Conservation (phyloP, 1,284 basidiomycete species). For the Testicularia cyperi region DNA sequence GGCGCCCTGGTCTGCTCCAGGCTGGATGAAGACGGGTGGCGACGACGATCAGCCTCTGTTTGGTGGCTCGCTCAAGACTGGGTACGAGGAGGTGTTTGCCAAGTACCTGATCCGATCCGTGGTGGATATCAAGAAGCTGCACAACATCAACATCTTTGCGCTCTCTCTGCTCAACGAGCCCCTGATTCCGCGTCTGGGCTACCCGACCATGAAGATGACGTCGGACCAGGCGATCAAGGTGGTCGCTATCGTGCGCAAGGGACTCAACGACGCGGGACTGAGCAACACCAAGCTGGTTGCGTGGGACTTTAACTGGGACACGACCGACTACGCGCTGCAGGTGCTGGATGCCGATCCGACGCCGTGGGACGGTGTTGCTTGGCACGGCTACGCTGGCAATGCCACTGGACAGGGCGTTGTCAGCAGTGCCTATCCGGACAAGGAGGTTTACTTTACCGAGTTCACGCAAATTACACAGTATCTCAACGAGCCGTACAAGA, state of each 20-base stretch:
- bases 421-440: conserved; percentile 30
- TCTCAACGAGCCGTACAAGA: conserved; percentile 43
- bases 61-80: conserved; percentile 26
- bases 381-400: conserved; percentile 45
- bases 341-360: conserved; percentile 27
- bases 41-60: conserved; percentile 20
- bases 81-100: conserved; percentile 31
- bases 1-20: conserved; percentile 41
- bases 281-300: conserved; percentile 13
- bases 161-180: conserved; percentile 41
- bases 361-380: conserved; percentile 30
- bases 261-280: conserved; percentile 23
- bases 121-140: conserved; percentile 20
- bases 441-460: conserved; percentile 36
- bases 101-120: conserved; percentile 35
- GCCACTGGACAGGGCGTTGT: conserved; percentile 20
- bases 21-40: conserved; percentile 46
- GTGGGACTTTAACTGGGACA: conserved; percentile 45
- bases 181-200: conserved; percentile 10
- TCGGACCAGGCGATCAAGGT: conserved; percentile 15
- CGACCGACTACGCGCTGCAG: conserved; percentile 9
- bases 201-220: conserved; percentile 33
- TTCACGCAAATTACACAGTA: conserved; percentile 40
- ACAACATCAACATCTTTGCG: conserved; percentile 13
- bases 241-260: conserved; percentile 9